Percentiles rank a stretch among this genome's conserved stretches.
Evolutionary conservation across 2,329 filamentous ascomycete genomes (phyloP).

Genomic region (Thyridium curvatum): DNA sequence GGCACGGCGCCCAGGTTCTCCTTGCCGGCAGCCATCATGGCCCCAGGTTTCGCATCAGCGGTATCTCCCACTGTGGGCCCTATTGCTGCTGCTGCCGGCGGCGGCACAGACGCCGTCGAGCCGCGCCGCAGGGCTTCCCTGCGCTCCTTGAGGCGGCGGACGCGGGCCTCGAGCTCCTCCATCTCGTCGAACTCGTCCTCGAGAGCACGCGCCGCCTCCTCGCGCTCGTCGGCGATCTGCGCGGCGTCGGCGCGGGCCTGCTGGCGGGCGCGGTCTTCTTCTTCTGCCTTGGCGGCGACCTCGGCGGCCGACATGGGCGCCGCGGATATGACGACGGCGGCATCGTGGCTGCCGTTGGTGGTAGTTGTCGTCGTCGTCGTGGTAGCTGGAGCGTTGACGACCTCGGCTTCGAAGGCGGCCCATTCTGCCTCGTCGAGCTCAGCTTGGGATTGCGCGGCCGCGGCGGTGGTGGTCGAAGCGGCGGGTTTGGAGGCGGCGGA

Average conservation of each 20-base stretch:
- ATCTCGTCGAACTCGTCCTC: constrained; percentile 80
- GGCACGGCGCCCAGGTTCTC: constrained; percentile 18
- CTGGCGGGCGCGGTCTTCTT: constrained; percentile 42
- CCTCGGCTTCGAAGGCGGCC: constrained; percentile 79
- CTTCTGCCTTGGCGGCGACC: constrained; percentile 43
- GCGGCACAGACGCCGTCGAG: constrained; percentile 14
- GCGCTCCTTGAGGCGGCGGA: constrained; percentile 62
- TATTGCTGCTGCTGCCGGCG: too few relatives aligned
- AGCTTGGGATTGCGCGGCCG: constrained; percentile 2
- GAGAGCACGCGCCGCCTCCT: constrained; percentile 67
- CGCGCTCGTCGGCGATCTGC: constrained; percentile 59
- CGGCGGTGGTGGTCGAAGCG: constrained; percentile 8
- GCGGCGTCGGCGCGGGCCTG: constrained; percentile 46
- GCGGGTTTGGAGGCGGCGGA: constrained; percentile 5
- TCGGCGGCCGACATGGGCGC: constrained; percentile 62
- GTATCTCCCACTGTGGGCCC: too few relatives aligned
- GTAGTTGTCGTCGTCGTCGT: constrained; percentile 16
- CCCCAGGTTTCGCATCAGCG: too few relatives aligned
- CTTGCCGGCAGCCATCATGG: constrained; percentile 10
- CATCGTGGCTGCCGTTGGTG: constrained; percentile 17
- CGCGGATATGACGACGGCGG: constrained; percentile 59
- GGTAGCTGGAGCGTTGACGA: constrained; percentile 46
- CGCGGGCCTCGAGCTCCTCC: constrained; percentile 69
- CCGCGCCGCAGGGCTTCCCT: constrained; percentile 55
- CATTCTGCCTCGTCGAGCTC: constrained; percentile 72